These are phyloP conservation scores for Tillandsia fasciculata DNA, from an alignment of 176 grass and related monocot genomes.

Conservation along the genomic window DNA sequence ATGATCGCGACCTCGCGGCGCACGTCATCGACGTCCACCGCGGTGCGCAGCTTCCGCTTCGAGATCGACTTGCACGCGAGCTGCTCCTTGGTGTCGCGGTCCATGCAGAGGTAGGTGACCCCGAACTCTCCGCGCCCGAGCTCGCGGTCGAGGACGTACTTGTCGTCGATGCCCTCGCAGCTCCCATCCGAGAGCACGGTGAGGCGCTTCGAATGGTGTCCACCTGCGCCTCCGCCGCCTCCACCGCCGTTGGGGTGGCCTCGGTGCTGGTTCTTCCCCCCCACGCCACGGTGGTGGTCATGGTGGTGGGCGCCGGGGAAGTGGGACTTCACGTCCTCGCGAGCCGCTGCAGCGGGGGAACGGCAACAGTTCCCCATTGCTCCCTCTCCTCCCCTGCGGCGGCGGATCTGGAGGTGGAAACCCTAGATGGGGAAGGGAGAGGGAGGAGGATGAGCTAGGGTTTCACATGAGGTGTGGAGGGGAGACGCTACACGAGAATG, in stretches of 20 bases:
- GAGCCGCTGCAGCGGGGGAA: constrained; percentile 78
- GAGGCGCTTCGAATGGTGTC: constrained; percentile 39
- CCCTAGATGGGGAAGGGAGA: not conserved
- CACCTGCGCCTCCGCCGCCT: constrained; percentile 16
- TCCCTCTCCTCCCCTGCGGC: not conserved
- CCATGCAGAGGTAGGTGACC: constrained; percentile 94
- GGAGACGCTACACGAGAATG: not conserved
- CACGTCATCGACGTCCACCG: constrained; percentile 96
- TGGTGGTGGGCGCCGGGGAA: constrained; percentile 26
- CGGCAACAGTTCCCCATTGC: constrained; percentile 96
- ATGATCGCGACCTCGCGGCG: constrained; percentile 95
- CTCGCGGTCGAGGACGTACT: constrained; percentile 79
- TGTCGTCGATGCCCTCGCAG: constrained; percentile 64
- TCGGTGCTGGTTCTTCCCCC: constrained; percentile 45
- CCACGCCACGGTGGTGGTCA: constrained; percentile 1
- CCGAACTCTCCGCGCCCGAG: constrained; percentile 97
- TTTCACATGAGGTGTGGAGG: constrained; percentile 35
- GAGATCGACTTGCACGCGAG: constrained; percentile 99
- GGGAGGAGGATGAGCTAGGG: constrained; percentile 34
- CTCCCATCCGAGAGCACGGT: constrained; percentile 55
- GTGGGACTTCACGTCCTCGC: constrained; percentile 81
- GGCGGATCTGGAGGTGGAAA: not conserved
- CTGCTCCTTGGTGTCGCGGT: constrained; percentile 67
- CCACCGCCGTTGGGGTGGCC: constrained; percentile 16
- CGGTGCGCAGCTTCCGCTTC: constrained; percentile 87